Evolutionary conservation across 116 monocot genomes (phyloP), one percentile per base, ranked within the genome.

Genomic region (Dioscorea cayenensis): DNA sequence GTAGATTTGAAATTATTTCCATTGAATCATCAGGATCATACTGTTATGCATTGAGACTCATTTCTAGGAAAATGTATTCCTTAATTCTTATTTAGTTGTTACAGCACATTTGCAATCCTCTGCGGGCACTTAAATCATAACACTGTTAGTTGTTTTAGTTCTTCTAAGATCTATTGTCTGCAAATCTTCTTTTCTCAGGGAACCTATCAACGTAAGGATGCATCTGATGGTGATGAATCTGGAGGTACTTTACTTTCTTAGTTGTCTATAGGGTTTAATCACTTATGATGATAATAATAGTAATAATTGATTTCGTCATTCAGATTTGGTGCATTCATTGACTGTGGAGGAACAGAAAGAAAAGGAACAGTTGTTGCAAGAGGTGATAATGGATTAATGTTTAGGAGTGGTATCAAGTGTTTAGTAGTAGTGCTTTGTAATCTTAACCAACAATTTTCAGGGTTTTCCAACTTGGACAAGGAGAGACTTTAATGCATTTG

Each of bases 381-480:
- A 99, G 89, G 99, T 91, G 61, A 77, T 55, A 55, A 55, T 22
- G 49, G 27, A 28, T 4, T 69, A 16, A 28, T 50, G 22, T 43
- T 73, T 29, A 36, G 21, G 21, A 32, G 32, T 32, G 32, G 7
- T 62, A 49, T 5, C 61, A 7, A 64, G 3, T 65, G 65, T 48
- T 23, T 64, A 29, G 52, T 12, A 18, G 17, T 65, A 18, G 17
- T 65, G 38, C 64, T 63, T 77, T 28, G 16, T 72, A 19, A 69
- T 66, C 64, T 71, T 38, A 21, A 60, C 28, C 12, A 75, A n/a
- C 25, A 70, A 28, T 55, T 70, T 78, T 67, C 49, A 99, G 94
- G 99, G 99, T 63, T 99, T 99, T 69, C 87, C 94, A 68, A 89
- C 88, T 64, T 99, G 99, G 99, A 87, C 91, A 1, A 91, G 91